Evolutionary conservation across 805 yeast genomes (phyloP).

Genomic region (Yarrowia deformans): DNA sequence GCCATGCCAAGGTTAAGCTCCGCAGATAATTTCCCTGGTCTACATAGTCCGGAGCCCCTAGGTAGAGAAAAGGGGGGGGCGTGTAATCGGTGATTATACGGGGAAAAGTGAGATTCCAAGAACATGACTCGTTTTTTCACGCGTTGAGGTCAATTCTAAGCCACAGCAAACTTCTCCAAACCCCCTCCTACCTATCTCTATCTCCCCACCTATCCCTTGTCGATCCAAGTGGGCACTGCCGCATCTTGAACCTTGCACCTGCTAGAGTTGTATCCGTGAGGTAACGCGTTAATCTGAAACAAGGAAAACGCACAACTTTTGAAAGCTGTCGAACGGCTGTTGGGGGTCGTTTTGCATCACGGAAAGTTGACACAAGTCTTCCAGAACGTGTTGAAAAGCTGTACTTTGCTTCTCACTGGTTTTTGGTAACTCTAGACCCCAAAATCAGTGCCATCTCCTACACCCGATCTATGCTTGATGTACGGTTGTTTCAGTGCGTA

Average conservation of each 20-base stretch:
- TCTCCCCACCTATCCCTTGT: constrained; percentile 17
- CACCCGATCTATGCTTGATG: constrained; percentile 4
- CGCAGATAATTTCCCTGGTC: constrained; percentile 20
- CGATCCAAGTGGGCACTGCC: constrained; percentile 24
- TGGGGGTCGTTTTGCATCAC: background rate
- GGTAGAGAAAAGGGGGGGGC: background rate
- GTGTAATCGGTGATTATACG: background rate
- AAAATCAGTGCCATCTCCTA: background rate
- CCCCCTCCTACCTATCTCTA: background rate
- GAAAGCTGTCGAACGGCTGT: background rate
- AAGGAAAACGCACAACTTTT: background rate
- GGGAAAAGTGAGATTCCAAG: background rate
- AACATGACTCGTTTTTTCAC: background rate
- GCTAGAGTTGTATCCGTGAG: constrained; percentile 10
- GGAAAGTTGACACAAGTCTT: background rate
- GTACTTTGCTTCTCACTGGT: too few relatives aligned
- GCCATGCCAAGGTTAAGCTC: background rate
- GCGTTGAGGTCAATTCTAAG: background rate
- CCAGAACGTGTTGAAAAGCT: background rate
- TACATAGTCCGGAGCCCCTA: constrained; percentile 13
- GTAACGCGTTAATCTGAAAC: constrained; percentile 29
- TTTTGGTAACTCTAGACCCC: background rate
- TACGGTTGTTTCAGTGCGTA: background rate
- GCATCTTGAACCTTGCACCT: background rate
- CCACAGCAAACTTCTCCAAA: too few relatives aligned